Base-by-base conservation (phyloP, 2,329 filamentous ascomycete genomes). In the Tolypocladium sp. region DNA sequence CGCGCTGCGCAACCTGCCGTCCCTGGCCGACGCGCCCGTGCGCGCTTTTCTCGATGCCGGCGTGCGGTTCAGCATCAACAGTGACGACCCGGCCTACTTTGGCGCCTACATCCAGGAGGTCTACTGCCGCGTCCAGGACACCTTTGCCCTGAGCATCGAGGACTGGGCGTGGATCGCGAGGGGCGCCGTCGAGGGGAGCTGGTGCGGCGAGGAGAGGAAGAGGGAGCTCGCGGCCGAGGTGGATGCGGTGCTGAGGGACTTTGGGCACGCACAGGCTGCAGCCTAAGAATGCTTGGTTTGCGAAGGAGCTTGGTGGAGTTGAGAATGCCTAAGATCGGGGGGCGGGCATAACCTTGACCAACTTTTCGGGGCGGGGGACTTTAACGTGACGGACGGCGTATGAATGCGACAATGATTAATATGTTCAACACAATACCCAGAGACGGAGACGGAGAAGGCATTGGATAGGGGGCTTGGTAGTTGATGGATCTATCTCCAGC, bases 111-210 rank as follows among this genome's bases (percentile, higher is more conserved):
- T 49, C 44, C 44, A 49, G 44, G 44, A 49, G 22, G 44, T 49
- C 44, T 49, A 49, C 60, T 87, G 84, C 65, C 86, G 86, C 1
- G 86, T 92, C 37, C 88, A 92, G 70, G 85, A 90, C 49, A 84
- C 86, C 0, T 91, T 91, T 70, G 69, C 74, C 4, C 71, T 92
- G 63, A 79, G 71, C 27, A 72, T 85, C 4, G 71, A 74, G n/a
- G 88, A 92, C 58, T 92, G 89, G 90, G 79, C 75, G 63, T 73
- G 68, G 7, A 87, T 92, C 66, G 84, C 82, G 13, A 77, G 77
- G 62, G 82, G 82, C 42, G 79, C 82, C 25, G 84, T 91, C 13
- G 75, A 82, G 61, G 86, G 85, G 30, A 91, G 88, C 67, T 92
- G 89, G 89, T 88, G 88, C 68, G 74, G 75, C 38, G 76, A 82